Evolutionary conservation across 768 basidiomycete species (phyloP).

Genomic region (Candolleomyces eurysporus): DNA sequence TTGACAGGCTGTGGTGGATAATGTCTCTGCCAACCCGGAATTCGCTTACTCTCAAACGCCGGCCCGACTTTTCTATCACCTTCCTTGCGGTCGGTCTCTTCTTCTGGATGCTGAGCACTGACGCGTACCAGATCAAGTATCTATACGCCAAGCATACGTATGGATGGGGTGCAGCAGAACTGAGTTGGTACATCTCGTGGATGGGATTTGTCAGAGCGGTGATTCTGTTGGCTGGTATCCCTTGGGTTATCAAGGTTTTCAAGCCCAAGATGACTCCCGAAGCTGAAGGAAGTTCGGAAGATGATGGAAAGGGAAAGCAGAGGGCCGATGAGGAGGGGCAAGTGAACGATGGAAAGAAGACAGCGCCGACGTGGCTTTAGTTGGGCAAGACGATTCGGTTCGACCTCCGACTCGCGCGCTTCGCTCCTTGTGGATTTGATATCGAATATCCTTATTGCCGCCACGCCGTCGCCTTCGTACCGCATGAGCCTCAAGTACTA

Average conservation of each 20-base stretch:
- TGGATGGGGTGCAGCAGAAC: slow-evolving; percentile 66
- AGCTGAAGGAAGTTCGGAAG: slow-evolving; percentile 23
- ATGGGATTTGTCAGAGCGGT: slow-evolving; percentile 60
- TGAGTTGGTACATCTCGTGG: slow-evolving; percentile 76
- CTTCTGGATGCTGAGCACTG: slow-evolving; percentile 64
- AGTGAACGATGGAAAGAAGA: slow-evolving; percentile 28
- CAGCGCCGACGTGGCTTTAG: slow-evolving; percentile 48
- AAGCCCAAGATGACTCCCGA: slow-evolving; percentile 23
- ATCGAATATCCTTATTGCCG: slow-evolving; percentile 57
- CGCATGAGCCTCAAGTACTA: slow-evolving; percentile 9
- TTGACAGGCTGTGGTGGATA: too few relatives aligned
- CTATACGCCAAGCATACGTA: slow-evolving; percentile 75
- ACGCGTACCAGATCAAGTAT: slow-evolving; percentile 80
- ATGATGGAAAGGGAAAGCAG: background rate
- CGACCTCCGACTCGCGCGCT: slow-evolving; percentile 59
- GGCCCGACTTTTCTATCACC: slow-evolving; percentile 80
- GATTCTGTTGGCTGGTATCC: slow-evolving; percentile 51
- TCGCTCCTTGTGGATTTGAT: slow-evolving; percentile 67
- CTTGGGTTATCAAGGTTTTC: slow-evolving; percentile 27
- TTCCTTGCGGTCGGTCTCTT: slow-evolving; percentile 63
- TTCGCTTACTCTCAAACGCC: slow-evolving; percentile 33
- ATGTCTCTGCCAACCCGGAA: slow-evolving; percentile 33
- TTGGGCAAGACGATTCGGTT: slow-evolving; percentile 67
- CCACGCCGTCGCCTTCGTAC: slow-evolving; percentile 48
- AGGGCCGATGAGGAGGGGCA: background rate